These are phyloP conservation scores for Claviceps digitariae DNA, from an alignment of 2,329 filamentous ascomycete species.

Conservation along the genomic window DNA sequence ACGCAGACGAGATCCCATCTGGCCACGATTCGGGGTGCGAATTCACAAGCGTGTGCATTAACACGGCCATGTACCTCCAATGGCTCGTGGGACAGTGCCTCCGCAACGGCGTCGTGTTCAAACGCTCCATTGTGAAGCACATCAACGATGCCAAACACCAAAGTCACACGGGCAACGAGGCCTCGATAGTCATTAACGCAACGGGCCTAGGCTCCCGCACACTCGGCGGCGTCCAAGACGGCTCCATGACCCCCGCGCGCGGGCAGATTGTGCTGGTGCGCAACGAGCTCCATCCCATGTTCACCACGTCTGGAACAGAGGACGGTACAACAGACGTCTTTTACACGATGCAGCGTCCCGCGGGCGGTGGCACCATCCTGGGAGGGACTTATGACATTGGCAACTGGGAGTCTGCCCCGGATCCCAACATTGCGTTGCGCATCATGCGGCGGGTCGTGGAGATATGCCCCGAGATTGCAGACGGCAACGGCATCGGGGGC, in stretches of 20 bases:
- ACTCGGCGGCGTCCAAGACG: slow-evolving; percentile 72
- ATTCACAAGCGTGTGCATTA: slow-evolving; percentile 84
- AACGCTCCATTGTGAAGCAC: slow-evolving; percentile 51
- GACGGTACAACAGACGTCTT: slow-evolving; percentile 58
- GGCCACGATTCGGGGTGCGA: slow-evolving; percentile 58
- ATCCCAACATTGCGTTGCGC: slow-evolving; percentile 63
- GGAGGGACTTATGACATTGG: slow-evolving; percentile 75
- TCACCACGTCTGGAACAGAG: slow-evolving; percentile 55
- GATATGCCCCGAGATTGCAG: slow-evolving; percentile 49
- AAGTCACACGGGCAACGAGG: slow-evolving; percentile 38
- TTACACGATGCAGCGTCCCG: slow-evolving; percentile 75
- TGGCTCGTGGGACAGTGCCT: slow-evolving; percentile 75
- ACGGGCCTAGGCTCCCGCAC: slow-evolving; percentile 64
- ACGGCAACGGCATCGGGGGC: slow-evolving; percentile 54
- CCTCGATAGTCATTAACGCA: slow-evolving; percentile 68
- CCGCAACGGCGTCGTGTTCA: slow-evolving; percentile 55
- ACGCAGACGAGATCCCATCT: slow-evolving; percentile 41
- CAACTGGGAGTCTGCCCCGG: slow-evolving; percentile 66
- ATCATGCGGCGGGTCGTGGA: slow-evolving; percentile 72
- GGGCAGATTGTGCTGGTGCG: slow-evolving; percentile 77
- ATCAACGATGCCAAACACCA: slow-evolving; percentile 50
- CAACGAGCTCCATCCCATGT: slow-evolving; percentile 62
- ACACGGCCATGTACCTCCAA: slow-evolving; percentile 74
- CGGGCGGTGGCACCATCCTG: slow-evolving; percentile 67
- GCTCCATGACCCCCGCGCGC: slow-evolving; percentile 57